phyloP scores from a whole-genome alignment of 176 grass and related monocot genomes.

The Triticum timopheevii region DNA sequence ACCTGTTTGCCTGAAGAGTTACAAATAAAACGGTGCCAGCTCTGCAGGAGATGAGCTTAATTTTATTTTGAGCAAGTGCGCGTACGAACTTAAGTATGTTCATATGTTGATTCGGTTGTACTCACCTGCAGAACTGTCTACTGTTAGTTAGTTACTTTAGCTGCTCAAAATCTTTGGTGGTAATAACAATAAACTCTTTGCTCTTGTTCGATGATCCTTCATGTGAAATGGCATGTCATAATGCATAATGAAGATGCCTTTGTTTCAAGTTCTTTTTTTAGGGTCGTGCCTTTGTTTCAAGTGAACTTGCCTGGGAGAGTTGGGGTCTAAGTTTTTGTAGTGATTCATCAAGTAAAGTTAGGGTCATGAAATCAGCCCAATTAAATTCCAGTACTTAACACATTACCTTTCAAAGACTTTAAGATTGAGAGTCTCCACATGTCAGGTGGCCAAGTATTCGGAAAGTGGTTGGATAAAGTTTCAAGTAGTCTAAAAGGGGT shows the following conservation, averaged over 20 bases:
- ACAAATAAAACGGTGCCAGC: neutral
- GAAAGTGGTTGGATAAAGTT: neutral
- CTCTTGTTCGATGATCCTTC: neutral
- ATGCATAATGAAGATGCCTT: constrained; percentile 5
- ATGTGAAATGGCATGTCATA: neutral
- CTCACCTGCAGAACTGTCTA: neutral
- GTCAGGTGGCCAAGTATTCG: neutral
- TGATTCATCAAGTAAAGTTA: constrained; percentile 2
- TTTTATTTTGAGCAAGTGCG: neutral
- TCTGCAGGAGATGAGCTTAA: neutral
- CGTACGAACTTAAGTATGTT: neutral
- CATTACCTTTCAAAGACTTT: neutral
- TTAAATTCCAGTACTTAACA: neutral
- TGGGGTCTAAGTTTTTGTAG: neutral
- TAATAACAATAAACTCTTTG: neutral
- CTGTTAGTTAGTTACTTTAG: neutral
- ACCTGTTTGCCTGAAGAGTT: neutral
- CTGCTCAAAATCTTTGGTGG: neutral
- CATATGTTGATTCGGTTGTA: neutral
- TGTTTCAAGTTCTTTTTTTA: neutral
- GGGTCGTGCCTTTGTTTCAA: constrained; percentile 1
- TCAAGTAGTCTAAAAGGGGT: neutral
- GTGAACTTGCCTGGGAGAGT: neutral
- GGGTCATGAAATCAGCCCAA: neutral
- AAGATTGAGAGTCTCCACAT: neutral